These are phyloP conservation scores for Plasmodium gaboni DNA, from an alignment of 169 alveolate genomes.

Conservation along the genomic window DNA sequence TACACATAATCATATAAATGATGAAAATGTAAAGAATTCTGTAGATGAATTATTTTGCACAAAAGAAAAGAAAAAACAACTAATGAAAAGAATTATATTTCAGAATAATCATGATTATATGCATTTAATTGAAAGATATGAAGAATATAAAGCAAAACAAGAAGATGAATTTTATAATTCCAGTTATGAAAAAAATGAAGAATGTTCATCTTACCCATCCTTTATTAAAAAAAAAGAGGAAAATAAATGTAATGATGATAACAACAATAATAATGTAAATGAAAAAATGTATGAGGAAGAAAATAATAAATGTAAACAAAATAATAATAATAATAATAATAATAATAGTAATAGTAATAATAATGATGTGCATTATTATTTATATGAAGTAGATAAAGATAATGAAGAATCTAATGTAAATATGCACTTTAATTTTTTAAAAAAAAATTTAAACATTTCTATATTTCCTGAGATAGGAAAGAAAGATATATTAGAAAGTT, in stretches of 20 bases:
- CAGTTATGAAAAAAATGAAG: neutral
- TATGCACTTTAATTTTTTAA: neutral
- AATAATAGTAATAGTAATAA: neutral
- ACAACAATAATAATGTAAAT: neutral
- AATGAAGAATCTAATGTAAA: conserved; percentile 9
- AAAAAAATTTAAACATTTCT: conserved; percentile 36
- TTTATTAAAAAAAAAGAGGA: too few species aligned
- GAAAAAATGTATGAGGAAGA: neutral
- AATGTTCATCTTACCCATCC: neutral
- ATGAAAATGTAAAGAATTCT: conserved; percentile 49
- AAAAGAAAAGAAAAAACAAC: conserved; percentile 52
- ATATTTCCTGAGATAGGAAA: conserved; percentile 67
- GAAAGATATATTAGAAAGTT: conserved; percentile 47
- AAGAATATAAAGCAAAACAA: conserved; percentile 18
- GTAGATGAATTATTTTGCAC: conserved; percentile 54
- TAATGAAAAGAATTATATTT: conserved; percentile 67
- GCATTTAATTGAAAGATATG: conserved; percentile 38
- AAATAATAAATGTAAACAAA: neutral
- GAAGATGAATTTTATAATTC: conserved; percentile 53
- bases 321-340: neutral
- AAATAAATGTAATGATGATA: conserved; percentile 1
- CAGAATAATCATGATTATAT: conserved; percentile 39
- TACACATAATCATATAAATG: conserved; percentile 10
- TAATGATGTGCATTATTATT: conserved; percentile 13
- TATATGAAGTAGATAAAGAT: conserved; percentile 60